A percentile compares a stretch with the other conserved stretches of the same genome.
Conservation (phyloP, 1,284 basidiomycete species). For the Puccinia novopanici region DNA sequence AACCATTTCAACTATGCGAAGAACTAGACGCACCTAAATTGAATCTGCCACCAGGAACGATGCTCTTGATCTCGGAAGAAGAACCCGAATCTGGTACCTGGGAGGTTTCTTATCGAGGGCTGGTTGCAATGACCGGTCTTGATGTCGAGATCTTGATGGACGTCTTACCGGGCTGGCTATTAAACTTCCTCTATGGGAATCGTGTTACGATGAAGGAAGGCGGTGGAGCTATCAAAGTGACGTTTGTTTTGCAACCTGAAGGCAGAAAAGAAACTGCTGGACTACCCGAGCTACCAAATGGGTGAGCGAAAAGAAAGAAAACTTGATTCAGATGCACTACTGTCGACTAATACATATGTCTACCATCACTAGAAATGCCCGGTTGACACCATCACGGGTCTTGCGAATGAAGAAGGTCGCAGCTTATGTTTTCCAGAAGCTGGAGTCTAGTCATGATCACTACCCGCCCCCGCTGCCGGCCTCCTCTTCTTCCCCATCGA, state of each 20-base stretch:
- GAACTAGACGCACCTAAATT: constrained; percentile 73
- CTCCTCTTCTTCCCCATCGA: constrained; percentile 52
- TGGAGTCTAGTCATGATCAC: constrained; percentile 63
- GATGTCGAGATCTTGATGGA: constrained; percentile 73
- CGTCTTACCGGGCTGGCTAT: constrained; percentile 79
- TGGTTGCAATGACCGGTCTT: constrained; percentile 66
- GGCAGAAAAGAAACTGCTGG: constrained; percentile 65
- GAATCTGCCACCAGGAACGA: constrained; percentile 68
- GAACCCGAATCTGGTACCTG: constrained; percentile 64
- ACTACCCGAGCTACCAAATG: constrained; percentile 74
- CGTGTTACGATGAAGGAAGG: constrained; percentile 65
- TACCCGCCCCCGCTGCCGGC: constrained; percentile 44
- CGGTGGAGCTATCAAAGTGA: constrained; percentile 66
- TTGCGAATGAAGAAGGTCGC: constrained; percentile 81
- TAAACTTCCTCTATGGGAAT: constrained; percentile 74
- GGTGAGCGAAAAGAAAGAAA: constrained; percentile 62
- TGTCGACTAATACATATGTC: constrained; percentile 41
- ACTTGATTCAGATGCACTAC: background rate
- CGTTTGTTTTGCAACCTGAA: constrained; percentile 80
- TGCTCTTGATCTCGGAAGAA: constrained; percentile 80
- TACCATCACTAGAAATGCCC: constrained; percentile 68
- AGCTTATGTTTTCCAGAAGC: constrained; percentile 82
- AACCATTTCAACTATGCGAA: constrained; percentile 71
- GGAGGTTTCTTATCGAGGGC: constrained; percentile 68
- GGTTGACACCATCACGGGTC: constrained; percentile 82